A percentile compares a stretch with the other conserved stretches of the same genome.
Evolutionary conservation across 2,329 filamentous ascomycete species (phyloP).

Genomic region (Venturia pyrina): DNA sequence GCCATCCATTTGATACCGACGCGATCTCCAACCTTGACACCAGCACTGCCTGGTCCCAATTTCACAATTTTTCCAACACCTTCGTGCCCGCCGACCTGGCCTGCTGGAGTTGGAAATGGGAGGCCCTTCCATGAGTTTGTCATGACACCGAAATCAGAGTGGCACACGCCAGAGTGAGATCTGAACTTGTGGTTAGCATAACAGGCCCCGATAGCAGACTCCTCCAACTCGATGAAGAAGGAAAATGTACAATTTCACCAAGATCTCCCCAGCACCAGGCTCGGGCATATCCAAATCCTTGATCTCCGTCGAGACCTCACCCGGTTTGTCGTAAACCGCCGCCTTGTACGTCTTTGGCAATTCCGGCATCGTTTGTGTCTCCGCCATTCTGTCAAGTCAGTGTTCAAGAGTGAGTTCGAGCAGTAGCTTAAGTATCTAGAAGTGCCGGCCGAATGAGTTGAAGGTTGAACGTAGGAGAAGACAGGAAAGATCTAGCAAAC

Average conservation of each 20-base stretch:
- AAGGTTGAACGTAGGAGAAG: not conserved
- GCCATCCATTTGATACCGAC: conserved; percentile 63
- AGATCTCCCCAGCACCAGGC: conserved; percentile 51
- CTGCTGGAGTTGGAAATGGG: conserved; percentile 47
- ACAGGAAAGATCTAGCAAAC: not conserved
- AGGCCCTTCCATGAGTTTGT: conserved; percentile 42
- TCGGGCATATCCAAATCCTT: conserved; percentile 55
- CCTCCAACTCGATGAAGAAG: not conserved
- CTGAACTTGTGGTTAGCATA: conserved; percentile 20
- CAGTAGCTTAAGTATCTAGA: not conserved
- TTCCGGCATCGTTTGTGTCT: conserved; percentile 16
- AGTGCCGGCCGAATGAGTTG: not conserved
- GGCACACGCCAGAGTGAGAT: conserved; percentile 56
- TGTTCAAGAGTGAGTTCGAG: not conserved
- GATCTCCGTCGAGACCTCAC: conserved; percentile 54
- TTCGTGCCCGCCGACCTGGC: conserved; percentile 61
- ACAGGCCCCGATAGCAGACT: not conserved
- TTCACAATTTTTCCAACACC: conserved; percentile 57
- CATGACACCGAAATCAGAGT: conserved; percentile 52
- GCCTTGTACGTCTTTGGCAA: conserved; percentile 53
- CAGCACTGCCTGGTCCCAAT: conserved; percentile 49
- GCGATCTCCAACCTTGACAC: conserved; percentile 54
- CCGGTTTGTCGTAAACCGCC: conserved; percentile 54
- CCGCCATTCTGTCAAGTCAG: not conserved
- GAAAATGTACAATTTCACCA: conserved; percentile 47